A percentile compares a stretch with the other conserved stretches of the same genome.
These are phyloP conservation scores for Solanum infundibuliforme DNA, from an alignment of 257 asterid species.

Conservation along the genomic window DNA sequence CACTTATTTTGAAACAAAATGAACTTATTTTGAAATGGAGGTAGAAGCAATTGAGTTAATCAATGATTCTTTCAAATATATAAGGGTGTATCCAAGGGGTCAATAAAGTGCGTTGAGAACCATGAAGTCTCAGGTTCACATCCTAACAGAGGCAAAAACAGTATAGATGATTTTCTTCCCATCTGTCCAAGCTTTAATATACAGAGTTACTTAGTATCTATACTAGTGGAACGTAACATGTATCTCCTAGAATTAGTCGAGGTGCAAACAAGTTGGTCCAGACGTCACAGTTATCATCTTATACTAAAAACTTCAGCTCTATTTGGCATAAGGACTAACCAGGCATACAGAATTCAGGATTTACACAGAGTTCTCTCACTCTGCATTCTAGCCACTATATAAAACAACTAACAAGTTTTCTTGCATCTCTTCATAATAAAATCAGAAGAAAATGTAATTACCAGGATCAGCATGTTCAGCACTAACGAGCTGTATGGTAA, in stretches of 20 bases:
- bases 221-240: neutral
- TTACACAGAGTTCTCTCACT: neutral
- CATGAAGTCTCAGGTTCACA: neutral
- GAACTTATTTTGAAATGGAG: neutral
- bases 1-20: neutral
- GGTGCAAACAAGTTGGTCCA: neutral
- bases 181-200: neutral
- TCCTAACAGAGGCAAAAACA: neutral
- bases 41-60: neutral
- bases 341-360: neutral
- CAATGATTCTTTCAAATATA: neutral
- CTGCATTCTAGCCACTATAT: neutral
- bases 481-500: slow-evolving; percentile 60
- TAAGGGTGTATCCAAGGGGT: neutral
- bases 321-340: neutral
- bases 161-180: neutral
- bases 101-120: neutral
- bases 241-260: neutral
- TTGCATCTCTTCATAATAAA: neutral
- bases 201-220: neutral
- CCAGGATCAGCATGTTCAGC: slow-evolving; percentile 34
- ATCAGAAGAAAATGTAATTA: neutral
- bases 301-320: neutral
- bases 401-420: neutral
- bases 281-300: neutral